phyloP scores from a whole-genome alignment of 345 rosid species.

The Hibiscus syriacus region DNA sequence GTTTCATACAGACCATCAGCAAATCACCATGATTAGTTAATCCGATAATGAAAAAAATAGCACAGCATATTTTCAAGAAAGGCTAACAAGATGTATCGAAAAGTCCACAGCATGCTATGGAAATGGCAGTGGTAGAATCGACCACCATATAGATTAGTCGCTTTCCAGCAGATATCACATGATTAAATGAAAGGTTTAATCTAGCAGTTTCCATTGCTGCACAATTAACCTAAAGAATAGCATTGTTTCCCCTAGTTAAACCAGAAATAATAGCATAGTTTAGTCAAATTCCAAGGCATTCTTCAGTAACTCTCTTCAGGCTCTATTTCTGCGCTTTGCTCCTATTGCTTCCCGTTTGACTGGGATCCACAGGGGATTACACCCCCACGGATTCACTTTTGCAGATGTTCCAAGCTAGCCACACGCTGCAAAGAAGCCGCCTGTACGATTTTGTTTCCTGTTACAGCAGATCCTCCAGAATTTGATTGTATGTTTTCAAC shows the following conservation, averaged over 20 bases:
- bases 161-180: not conserved
- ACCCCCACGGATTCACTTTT: conserved; percentile 65
- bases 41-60: no score
- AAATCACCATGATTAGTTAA: not conserved
- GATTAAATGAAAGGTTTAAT: not conserved
- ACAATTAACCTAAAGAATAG: not conserved
- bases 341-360: conserved; percentile 22
- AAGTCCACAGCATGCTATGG: no score
- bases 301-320: not conserved
- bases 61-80: not conserved
- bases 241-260: not conserved
- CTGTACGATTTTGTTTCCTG: conserved; percentile 51
- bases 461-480: conserved; percentile 20
- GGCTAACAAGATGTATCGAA: no score
- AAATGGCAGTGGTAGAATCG: not conserved
- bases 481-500: conserved; percentile 30
- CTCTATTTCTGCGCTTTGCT: not conserved
- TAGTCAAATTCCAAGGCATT: not conserved
- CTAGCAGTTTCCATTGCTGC: not conserved
- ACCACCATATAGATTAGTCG: not conserved
- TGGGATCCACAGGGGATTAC: conserved; percentile 19
- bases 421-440: conserved; percentile 71
- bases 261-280: not conserved
- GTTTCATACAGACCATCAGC: conserved; percentile 8
- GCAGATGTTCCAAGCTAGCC: conserved; percentile 87